phyloP scores from a whole-genome alignment of 2,329 filamentous ascomycete species.

The Pseudogymnoascus sp. region DNA sequence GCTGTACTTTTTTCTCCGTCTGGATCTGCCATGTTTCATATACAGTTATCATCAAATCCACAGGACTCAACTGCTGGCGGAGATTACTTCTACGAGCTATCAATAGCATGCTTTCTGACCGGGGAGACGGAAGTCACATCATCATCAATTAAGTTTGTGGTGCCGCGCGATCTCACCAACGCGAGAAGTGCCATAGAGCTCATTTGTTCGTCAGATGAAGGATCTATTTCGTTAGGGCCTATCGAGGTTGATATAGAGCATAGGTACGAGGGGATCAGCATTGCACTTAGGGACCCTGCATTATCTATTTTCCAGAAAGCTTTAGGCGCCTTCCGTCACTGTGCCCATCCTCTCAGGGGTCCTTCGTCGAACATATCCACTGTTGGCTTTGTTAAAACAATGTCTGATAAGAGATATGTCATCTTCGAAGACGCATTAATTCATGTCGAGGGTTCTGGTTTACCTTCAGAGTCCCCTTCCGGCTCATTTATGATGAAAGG shows the following conservation, averaged over 20 bases:
- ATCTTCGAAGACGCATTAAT: background rate
- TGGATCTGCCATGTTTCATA: background rate
- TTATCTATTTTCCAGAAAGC: background rate
- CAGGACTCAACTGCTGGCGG: background rate
- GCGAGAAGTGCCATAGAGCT: background rate
- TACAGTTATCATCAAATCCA: background rate
- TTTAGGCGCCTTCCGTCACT: background rate
- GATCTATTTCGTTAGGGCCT: background rate
- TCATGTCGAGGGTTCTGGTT: background rate
- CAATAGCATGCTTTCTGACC: background rate
- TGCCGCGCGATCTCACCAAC: background rate
- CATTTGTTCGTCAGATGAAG: background rate
- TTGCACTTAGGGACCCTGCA: background rate
- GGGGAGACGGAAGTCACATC: background rate
- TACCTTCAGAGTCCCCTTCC: background rate
- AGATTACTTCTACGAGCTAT: background rate
- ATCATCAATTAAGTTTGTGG: background rate
- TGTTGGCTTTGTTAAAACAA: background rate
- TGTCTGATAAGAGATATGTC: background rate
- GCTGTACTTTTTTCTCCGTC: background rate
- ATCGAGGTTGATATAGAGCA: background rate
- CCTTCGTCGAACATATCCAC: background rate
- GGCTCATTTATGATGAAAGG: background rate
- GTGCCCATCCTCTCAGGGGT: background rate
- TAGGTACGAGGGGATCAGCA: background rate